These are phyloP conservation scores for Orbilia oligospora DNA, from an alignment of 2,329 filamentous ascomycete genomes.

Conservation along the genomic window DNA sequence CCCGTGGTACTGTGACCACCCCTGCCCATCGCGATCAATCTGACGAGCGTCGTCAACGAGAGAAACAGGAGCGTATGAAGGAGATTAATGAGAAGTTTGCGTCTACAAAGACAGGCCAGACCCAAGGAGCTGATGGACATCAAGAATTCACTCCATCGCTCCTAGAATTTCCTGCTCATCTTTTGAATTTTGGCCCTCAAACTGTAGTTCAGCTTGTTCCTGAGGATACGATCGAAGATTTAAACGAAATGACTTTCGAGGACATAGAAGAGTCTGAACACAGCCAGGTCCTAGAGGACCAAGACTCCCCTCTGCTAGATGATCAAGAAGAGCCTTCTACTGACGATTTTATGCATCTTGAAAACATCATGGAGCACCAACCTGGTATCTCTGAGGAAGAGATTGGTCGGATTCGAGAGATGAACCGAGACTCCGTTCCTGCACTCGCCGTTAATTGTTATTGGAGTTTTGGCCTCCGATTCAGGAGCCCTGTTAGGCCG, in stretches of 20 bases:
- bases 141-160: constrained; percentile 11
- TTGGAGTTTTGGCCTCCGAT: constrained; percentile 24
- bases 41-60: constrained; percentile 41
- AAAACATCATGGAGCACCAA: neutral
- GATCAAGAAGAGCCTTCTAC: neutral
- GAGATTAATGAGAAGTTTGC: constrained; percentile 38
- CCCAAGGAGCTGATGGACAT: constrained; percentile 24
- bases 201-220: neutral
- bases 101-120: neutral
- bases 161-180: neutral
- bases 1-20: neutral
- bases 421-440: constrained; percentile 38
- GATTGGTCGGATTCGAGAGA: constrained; percentile 17
- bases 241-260: neutral
- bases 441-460: constrained; percentile 8
- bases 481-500: neutral
- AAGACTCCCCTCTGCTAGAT: neutral
- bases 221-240: neutral
- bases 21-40: constrained; percentile 31
- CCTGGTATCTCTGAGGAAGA: constrained; percentile 5
- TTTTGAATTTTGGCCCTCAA: constrained; percentile 3
- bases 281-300: neutral
- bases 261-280: neutral
- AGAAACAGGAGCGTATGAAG: constrained; percentile 49
- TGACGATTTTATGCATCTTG: neutral